Base-by-base conservation (phyloP, 345 rosid species). In the Litchi chinensis region DNA sequence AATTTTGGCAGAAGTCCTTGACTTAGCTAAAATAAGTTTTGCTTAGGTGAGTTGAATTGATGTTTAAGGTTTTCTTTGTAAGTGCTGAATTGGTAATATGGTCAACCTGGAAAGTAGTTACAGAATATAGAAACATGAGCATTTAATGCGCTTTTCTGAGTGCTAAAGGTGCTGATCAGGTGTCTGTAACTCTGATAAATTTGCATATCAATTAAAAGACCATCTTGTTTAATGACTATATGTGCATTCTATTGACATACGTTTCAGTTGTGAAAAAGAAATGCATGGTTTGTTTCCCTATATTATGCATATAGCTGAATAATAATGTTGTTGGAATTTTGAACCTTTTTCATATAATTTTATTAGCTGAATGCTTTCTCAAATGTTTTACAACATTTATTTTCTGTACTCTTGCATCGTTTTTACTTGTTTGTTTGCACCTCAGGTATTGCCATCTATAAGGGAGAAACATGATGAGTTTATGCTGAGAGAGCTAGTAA, bases 381-480 rank as follows among this genome's bases (percentile, higher is more conserved):
- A 9, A 24, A 43, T 24, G 7, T 74, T 44, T 10, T 22, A 21
- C 26, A 62, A 24, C 56, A 74, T 62, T 70, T 44, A 16, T 9
- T 71, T 26, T 60, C 41, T 9, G 5, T 13, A 19, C 8, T 41
- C 13, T 72, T 71, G 8, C 56, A 21, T 60, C 11, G 15, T 16
- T 4, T 5, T 4, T 19, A 48, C 40, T 71, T 44, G 11, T 70
- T 76, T 76, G 19, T 76, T 37, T 67, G 52, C 56, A 68, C 22
- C 68, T 79, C 71, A 89, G 93, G 89, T 88, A 28, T 68, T 87
- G 80, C 90, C 91, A 12, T 80, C 87, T 5, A 65, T 91, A 77
- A 83, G 80, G 65, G 93, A 87, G 82, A 89, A 89, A 81, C 87
- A 89, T 73, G 90, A 88, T 67, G 93, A 90, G 74, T 86, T 82